Base-by-base conservation (phyloP, 768 basidiomycete genomes). In the Gymnopilus dilepis region DNA sequence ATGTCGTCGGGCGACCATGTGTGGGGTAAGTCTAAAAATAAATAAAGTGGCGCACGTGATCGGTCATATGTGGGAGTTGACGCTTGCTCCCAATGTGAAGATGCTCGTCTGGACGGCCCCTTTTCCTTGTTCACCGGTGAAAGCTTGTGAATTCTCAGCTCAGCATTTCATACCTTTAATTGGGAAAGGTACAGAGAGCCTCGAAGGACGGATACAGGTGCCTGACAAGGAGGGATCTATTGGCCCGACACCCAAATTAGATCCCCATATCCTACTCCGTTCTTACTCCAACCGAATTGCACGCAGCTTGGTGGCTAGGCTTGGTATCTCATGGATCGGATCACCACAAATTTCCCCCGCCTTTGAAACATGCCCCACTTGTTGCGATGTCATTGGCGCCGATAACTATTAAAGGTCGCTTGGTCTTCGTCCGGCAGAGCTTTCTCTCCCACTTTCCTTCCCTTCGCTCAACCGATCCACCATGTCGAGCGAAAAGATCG, bases 401-500 rank as follows among this genome's bases (percentile, higher is more conserved):
- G 50, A 58, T 53, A 34, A 15, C 62, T 60, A 56, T 63, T 56
- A 63, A 59, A 52, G n/a, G 52, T 24, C 33, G 34, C 61, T 28
- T 28, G 8, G 26, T 45, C 26, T 33, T 19, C 24, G 19, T n/a
- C 22, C 31, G 21, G 8, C 24, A 21, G 26, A 24, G 41, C 31
- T 45, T 24, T 21, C 34, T 58, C 37, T 43, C 41, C 58, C 58
- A 34, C 37, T 54, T 56, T 60, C 58, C 19, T 30, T 40, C 22
- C 21, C 45, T 41, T 33, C 45, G 30, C 54, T 34, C 33, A 26
- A 43, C 53, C 19, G 15, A 4, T 34, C 52, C 53, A 22, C 7
- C 5, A 66, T 66, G 65, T 59, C 63, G 45, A 61, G 42, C 61
- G 63, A 68, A 56, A 66, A 69, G 57, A 55, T 38, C 24, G 57